phyloP scores from a whole-genome alignment of 2,329 filamentous ascomycete species.

The Aureobasidium sp. region DNA sequence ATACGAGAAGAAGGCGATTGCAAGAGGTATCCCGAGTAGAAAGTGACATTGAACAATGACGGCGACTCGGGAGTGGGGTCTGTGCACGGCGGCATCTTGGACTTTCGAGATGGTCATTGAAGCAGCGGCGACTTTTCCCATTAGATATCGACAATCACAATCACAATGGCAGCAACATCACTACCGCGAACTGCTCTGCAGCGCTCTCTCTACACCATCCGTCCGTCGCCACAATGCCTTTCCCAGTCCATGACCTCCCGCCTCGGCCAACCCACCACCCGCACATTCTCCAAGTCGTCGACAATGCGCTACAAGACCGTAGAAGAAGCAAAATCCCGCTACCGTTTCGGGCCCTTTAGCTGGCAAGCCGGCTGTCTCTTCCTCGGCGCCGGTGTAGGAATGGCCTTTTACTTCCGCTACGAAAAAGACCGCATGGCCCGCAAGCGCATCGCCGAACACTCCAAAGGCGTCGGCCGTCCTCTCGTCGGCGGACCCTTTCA shows the following conservation, averaged over 20 bases:
- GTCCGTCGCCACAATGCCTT: conserved; percentile 13
- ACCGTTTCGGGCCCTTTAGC: conserved; percentile 77
- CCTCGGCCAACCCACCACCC: conserved; percentile 17
- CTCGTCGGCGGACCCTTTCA: conserved; percentile 93
- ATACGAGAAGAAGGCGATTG: background rate
- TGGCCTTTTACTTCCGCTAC: conserved; percentile 92
- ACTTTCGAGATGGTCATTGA: background rate
- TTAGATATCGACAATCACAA: no score
- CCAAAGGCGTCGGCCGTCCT: conserved; percentile 91
- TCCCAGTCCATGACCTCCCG: conserved; percentile 1
- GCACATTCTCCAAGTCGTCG: conserved; percentile 31
- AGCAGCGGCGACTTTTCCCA: conserved; percentile 9
- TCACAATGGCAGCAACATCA: conserved; percentile 16
- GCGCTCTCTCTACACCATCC: background rate
- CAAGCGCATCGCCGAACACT: conserved; percentile 88
- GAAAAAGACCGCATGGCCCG: conserved; percentile 95
- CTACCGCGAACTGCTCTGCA: conserved; percentile 15
- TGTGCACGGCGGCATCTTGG: background rate
- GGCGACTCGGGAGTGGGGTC: conserved; percentile 10
- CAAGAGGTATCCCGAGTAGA: no score
- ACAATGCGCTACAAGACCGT: conserved; percentile 42
- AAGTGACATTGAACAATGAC: background rate
- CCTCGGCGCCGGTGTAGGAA: conserved; percentile 76
- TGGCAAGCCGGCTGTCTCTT: conserved; percentile 93
- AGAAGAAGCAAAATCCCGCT: conserved; percentile 49